Evolutionary conservation across 768 basidiomycete genomes (phyloP).

Genomic region (Xerocomus spinulosus): DNA sequence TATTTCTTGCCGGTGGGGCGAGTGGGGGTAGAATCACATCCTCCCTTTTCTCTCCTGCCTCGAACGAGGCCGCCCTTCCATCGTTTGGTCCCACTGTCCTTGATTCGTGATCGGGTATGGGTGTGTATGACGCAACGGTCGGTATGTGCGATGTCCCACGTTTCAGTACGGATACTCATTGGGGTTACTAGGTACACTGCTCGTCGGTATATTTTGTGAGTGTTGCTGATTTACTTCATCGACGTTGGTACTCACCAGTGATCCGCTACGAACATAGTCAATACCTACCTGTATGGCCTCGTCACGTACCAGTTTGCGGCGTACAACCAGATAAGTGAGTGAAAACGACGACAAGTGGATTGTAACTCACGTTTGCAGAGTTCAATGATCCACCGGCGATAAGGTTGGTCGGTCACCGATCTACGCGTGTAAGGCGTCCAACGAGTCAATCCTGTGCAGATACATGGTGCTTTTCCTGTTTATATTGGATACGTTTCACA

Average conservation of each 20-base stretch:
- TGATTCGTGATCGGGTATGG: neutral
- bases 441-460: neutral
- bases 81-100: neutral
- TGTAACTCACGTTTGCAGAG: neutral
- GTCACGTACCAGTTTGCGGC: conserved; percentile 39
- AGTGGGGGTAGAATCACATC: neutral
- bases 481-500: conserved; percentile 12
- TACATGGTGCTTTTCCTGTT: conserved; percentile 12
- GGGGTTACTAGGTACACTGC: conserved; percentile 6
- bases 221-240: neutral
- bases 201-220: conserved; percentile 15
- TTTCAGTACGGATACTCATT: neutral
- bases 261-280: conserved; percentile 2
- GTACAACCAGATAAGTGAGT: conserved; percentile 29
- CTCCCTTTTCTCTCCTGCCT: neutral
- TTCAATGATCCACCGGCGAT: neutral
- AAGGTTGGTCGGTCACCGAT: neutral
- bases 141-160: neutral
- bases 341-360: neutral
- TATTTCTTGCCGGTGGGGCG: neutral
- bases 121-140: neutral
- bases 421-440: neutral
- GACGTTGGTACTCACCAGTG: neutral
- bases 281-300: conserved; percentile 35
- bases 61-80: neutral